These are phyloP conservation scores for Tetrastigma voinierianum DNA, from an alignment of 164 flowering plant genomes.

Conservation along the genomic window DNA sequence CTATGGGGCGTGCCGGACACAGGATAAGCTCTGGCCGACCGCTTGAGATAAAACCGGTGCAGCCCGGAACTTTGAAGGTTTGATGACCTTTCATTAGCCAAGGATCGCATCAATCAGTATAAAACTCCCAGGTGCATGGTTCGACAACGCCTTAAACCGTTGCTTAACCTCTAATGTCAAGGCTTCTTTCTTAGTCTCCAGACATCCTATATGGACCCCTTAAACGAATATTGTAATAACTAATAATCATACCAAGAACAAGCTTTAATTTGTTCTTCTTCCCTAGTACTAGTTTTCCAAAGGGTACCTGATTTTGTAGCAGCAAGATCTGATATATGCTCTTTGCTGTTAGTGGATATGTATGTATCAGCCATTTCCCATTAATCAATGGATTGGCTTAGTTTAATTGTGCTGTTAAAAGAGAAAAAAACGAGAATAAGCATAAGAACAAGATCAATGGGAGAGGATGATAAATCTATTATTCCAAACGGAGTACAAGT, in stretches of 20 bases:
- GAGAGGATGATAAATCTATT: too few relatives aligned
- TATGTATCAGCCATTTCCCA: not conserved
- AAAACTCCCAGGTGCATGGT: conserved; percentile 80
- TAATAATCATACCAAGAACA: too few relatives aligned
- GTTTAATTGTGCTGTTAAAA: too few relatives aligned
- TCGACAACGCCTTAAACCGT: conserved; percentile 38
- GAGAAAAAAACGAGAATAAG: too few relatives aligned
- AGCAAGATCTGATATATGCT: too few relatives aligned
- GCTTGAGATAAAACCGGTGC: conserved; percentile 74
- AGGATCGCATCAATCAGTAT: conserved; percentile 79
- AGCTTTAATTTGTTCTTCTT: not conserved
- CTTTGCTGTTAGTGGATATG: not conserved
- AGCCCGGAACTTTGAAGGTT: conserved; percentile 62
- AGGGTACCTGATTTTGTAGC: not conserved
- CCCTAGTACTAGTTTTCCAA: not conserved
- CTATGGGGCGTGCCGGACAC: conserved; percentile 59
- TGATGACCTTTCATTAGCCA: conserved; percentile 74
- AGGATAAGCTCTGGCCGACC: conserved; percentile 75
- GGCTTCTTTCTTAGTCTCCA: conserved; percentile 56
- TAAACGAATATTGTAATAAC: conserved; percentile 10
- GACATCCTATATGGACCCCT: conserved; percentile 67
- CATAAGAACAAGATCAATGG: too few relatives aligned
- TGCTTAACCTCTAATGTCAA: conserved; percentile 61
- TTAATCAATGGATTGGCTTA: too few relatives aligned
- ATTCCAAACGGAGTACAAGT: too few relatives aligned